phyloP scores from a whole-genome alignment of 2,329 filamentous ascomycete genomes.

The Alternaria panax region DNA sequence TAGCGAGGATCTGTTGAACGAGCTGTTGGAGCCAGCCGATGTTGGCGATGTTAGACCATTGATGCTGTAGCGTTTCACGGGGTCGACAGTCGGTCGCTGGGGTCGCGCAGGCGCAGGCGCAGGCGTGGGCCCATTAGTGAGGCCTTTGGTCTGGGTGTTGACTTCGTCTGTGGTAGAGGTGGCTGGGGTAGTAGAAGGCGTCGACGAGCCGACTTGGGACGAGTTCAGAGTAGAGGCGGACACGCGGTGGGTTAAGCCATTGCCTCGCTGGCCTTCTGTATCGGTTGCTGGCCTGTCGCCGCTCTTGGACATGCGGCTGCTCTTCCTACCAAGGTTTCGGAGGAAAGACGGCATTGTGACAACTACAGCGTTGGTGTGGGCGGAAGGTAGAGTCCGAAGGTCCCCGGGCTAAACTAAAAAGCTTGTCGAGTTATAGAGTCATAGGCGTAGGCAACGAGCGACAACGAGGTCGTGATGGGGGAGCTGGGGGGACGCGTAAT shows the following conservation, averaged over 20 bases:
- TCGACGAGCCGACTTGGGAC: constrained; percentile 67
- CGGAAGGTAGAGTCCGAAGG: neutral
- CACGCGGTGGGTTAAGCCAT: constrained; percentile 60
- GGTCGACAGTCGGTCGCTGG: constrained; percentile 47
- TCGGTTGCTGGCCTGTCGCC: constrained; percentile 24
- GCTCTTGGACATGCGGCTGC: constrained; percentile 67
- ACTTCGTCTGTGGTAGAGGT: constrained; percentile 76
- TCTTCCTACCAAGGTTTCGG: constrained; percentile 78
- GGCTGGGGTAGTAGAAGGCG: constrained; percentile 70
- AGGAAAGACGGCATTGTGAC: constrained; percentile 67
- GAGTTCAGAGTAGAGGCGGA: constrained; percentile 69
- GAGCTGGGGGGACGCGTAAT: constrained; percentile 37
- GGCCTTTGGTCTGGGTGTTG: constrained; percentile 64
- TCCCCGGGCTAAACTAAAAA: neutral
- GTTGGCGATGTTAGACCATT: constrained; percentile 62
- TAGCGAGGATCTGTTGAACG: constrained; percentile 70
- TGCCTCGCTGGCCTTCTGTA: constrained; percentile 28
- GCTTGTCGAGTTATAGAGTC: neutral
- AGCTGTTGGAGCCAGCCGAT: constrained; percentile 57
- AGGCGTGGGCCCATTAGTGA: constrained; percentile 57
- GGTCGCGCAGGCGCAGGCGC: constrained; percentile 55
- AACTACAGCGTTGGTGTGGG: constrained; percentile 17
- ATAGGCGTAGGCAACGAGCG: constrained; percentile 18
- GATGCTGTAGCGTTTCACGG: constrained; percentile 65
- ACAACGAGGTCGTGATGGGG: constrained; percentile 16